These are phyloP conservation scores for Talaromyces liani DNA, from an alignment of 495 filamentous ascomycete species.

Conservation along the genomic window DNA sequence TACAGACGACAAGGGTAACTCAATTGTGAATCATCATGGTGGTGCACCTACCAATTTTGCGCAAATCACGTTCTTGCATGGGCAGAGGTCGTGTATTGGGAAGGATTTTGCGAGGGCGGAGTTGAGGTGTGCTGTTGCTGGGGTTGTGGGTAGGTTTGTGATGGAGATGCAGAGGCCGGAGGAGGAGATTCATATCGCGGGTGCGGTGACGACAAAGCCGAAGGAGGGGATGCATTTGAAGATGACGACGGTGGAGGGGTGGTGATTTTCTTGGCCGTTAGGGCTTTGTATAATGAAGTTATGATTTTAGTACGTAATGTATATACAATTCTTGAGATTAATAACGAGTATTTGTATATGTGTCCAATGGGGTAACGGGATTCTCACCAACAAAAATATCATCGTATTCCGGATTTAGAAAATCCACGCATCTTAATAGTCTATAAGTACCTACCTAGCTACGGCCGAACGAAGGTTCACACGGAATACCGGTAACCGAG, in stretches of 20 bases:
- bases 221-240: slow-evolving; percentile 56
- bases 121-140: slow-evolving; percentile 28
- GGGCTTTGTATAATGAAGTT: background rate
- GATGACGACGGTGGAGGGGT: slow-evolving; percentile 54
- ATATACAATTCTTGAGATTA: background rate
- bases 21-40: slow-evolving; percentile 24
- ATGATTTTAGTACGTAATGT: background rate
- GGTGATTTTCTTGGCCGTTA: slow-evolving; percentile 32
- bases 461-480: background rate
- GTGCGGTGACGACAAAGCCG: slow-evolving; percentile 59
- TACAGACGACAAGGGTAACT: slow-evolving; percentile 21
- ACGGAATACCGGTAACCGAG: background rate
- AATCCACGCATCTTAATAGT: background rate
- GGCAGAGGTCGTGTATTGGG: slow-evolving; percentile 42
- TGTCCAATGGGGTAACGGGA: background rate
- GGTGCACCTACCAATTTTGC: slow-evolving; percentile 39
- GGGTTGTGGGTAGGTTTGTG: slow-evolving; percentile 36
- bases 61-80: slow-evolving; percentile 43
- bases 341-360: no score
- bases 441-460: background rate
- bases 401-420: no score
- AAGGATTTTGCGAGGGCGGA: slow-evolving; percentile 41
- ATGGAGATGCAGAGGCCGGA: slow-evolving; percentile 53
- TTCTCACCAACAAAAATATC: background rate
- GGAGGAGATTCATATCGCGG: slow-evolving; percentile 51